These are phyloP conservation scores for Cornus florida DNA, from an alignment of 148 eudicot genomes.

Conservation along the genomic window DNA sequence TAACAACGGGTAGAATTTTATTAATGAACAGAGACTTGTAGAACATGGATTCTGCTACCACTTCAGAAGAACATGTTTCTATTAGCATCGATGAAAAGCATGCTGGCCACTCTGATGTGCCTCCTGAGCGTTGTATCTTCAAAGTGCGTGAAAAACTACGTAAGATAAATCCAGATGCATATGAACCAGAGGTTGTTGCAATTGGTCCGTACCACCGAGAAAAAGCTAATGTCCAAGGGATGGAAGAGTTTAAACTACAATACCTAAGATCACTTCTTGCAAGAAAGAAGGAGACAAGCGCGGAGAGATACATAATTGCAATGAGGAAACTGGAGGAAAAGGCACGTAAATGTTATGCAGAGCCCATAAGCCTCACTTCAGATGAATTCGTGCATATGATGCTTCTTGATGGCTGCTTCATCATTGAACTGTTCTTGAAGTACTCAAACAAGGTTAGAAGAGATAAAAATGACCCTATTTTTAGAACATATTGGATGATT, in stretches of 20 bases:
- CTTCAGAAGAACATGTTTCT: too few relatives aligned
- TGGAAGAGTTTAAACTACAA: conserved; percentile 23
- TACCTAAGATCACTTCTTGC: conserved; percentile 13
- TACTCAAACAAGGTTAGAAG: not conserved
- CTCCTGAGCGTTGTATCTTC: conserved; percentile 12
- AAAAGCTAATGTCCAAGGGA: conserved; percentile 9
- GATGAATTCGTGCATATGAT: conserved; percentile 31
- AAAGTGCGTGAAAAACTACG: conserved; percentile 17
- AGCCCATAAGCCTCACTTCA: not conserved
- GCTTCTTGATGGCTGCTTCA: conserved; percentile 27
- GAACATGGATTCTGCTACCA: too few relatives aligned
- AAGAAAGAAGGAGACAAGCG: not conserved
- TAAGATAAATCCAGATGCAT: conserved; percentile 14
- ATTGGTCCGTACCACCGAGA: conserved; percentile 30
- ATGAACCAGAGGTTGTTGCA: conserved; percentile 19
- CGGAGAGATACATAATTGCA: not conserved
- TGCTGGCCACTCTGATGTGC: too few relatives aligned
- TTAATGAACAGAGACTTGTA: too few relatives aligned
- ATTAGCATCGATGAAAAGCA: too few relatives aligned
- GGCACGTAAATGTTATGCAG: conserved; percentile 21
- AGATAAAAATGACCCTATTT: conserved; percentile 16
- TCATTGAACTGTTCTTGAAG: conserved; percentile 24
- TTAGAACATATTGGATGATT: not conserved
- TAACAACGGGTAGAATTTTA: too few relatives aligned
- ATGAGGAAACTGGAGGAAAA: conserved; percentile 8